phyloP scores from a whole-genome alignment of 257 asterid species.

The Jasminum sambac region DNA sequence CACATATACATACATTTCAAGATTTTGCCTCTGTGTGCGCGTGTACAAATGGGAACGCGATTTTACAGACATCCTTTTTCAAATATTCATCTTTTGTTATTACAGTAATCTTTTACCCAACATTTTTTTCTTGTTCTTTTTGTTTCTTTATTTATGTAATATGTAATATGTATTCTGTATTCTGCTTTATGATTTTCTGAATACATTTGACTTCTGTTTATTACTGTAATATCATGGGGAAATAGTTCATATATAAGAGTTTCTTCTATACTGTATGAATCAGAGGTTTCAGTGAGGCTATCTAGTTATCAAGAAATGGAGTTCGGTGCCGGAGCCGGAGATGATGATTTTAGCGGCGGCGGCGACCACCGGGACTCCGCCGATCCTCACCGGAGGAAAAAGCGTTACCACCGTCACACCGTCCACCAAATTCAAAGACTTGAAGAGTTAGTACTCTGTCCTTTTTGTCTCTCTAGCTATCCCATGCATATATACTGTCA shows the following conservation, averaged over 20 bases:
- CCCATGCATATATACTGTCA: neutral
- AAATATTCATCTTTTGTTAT: conserved; percentile 16
- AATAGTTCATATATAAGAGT: conserved; percentile 40
- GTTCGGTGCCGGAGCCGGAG: conserved; percentile 65
- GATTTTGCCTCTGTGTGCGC: no score
- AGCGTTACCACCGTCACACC: conserved; percentile 92
- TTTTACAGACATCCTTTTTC: conserved; percentile 35
- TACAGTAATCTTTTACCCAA: neutral
- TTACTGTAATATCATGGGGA: conserved; percentile 48
- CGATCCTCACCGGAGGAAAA: conserved; percentile 62
- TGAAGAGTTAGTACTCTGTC: conserved; percentile 57
- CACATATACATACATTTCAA: conserved; percentile 6
- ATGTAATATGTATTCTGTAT: neutral
- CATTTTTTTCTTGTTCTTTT: neutral
- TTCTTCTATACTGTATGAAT: conserved; percentile 25
- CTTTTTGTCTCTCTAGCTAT: neutral
- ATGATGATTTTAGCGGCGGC: conserved; percentile 51
- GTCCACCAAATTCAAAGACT: conserved; percentile 90
- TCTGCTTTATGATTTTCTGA: conserved; percentile 1
- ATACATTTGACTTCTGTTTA: conserved; percentile 30
- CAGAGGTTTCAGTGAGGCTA: neutral
- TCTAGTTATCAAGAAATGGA: conserved; percentile 46
- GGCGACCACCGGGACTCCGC: conserved; percentile 54
- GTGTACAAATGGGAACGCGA: conserved; percentile 3
- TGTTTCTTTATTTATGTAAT: conserved; percentile 1